Base-by-base conservation (phyloP, 257 asterid genomes). In the Solanum etuberosum region DNA sequence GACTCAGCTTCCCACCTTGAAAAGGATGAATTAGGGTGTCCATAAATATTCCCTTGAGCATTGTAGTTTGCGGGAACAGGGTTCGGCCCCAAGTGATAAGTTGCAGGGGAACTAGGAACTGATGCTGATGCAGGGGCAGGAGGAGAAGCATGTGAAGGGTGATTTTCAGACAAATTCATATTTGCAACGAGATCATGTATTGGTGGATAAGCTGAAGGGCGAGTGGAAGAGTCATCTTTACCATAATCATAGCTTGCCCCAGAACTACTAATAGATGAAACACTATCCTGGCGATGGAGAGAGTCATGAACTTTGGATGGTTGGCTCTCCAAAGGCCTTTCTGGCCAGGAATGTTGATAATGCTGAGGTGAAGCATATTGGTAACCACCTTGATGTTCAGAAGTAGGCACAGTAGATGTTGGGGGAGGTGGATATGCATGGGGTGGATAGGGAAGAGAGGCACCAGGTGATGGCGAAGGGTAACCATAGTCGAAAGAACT, bases 141-240 rank as follows among this genome's bases (percentile, higher is more conserved):
- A 85, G 96, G 93, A 37, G 94, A 90, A 40, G 92, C 93, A 40
- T 91, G 90, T 5, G 94, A 86, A 18, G 95, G 91, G 20, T 90
- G 90, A 88, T 43, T 42, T 43, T 91, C 93, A 20, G 95, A 88
- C 92, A 97, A 89, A 81, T 74, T 93, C 91, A 95, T 83, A 85
- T 90, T 90, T 27, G 90, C 93, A 88, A 95, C 54, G 3, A 90
- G 95, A 85, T 93, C 93, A 27, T 95, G 95, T 37, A 95, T 92
- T 72, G 95, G 95, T 3, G 99, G 99, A 83, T 95, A 94, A 78
- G 92, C 57, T 0, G 95, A 51, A 40, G 98, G 95, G 70, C 90
- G 90, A 80, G 87, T 85, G 10, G 88, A 91, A 54, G 88, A 76
- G 84, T 82, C 78, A 70, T 86, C 92, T 46, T 89, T 91, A 18